Evolutionary conservation across 345 rosid genomes (phyloP), one percentile per base, ranked within the genome.

Genomic region (Camelina hispida): DNA sequence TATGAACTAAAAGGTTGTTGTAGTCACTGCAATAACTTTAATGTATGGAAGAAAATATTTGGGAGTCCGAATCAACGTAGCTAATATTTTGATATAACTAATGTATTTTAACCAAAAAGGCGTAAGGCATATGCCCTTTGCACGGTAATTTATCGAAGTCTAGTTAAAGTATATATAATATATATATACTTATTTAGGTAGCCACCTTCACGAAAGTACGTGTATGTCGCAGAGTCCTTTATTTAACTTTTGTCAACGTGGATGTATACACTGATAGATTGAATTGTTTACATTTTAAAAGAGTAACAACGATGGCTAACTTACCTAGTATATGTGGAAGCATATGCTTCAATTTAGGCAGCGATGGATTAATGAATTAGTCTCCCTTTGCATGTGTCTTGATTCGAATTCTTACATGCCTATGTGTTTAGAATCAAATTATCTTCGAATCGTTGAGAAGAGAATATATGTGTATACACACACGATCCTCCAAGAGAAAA

Each of bases 311-410:
- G 76, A 77, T 70, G 53, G 65, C 18, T 62, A 76, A 30, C 38
- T 40, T 37, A 63, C 28, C 60, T 40, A 78, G 80, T 38, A 78
- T 78, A 78, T 78, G 77, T 66, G 44, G 56, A 65, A 71, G 81
- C 72, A 78, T 71, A 78, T 78, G 68, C 80, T 71, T 64, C 56
- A 65, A 65, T 43, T n/a, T 58, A 71, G 62, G 68, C 76, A 42
- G 28, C 62, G 30, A 66, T 64, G 47, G 73, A 77, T 57, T 70
- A 47, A 17, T 48, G 40, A 70, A 43, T 43, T 43, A 71, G n/a
- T 62, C 80, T 68, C 34, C 20, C 42, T 48, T 43, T 12, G 58
- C 14, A 7, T 62, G 69, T 69, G 56, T 70, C 17, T 44, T 23
- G 76, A 77, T 77, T 78, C 73, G 47, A 68, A 71, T 78, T 66